phyloP scores from a whole-genome alignment of 2,329 filamentous ascomycete genomes.

The Nectriaceae sp. region DNA sequence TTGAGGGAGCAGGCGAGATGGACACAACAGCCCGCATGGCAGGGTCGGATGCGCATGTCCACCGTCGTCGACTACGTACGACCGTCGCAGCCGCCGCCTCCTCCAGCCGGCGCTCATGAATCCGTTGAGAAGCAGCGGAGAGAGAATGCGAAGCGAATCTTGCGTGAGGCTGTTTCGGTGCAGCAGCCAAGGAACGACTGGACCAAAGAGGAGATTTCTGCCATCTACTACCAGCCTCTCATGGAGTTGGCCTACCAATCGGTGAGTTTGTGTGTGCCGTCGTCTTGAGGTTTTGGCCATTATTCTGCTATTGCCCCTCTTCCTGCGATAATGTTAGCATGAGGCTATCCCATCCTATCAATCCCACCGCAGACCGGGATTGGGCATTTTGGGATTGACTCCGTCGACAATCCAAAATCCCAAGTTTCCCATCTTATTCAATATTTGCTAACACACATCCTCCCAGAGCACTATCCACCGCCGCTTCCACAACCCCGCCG shows the following conservation, averaged over 20 bases:
- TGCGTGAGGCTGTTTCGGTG: constrained; percentile 59
- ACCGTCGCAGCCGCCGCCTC: constrained; percentile 24
- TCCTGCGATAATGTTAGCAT: not conserved
- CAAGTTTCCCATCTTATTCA: too few relatives aligned
- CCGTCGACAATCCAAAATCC: too few relatives aligned
- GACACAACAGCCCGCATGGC: constrained; percentile 13
- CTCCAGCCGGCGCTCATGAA: constrained; percentile 20
- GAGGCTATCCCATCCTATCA: not conserved
- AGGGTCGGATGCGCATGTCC: constrained; percentile 22
- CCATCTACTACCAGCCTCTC: constrained; percentile 80
- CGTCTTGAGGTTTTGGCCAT: too few relatives aligned
- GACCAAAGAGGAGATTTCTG: constrained; percentile 78
- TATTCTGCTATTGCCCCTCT: not conserved
- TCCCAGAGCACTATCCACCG: constrained; percentile 73
- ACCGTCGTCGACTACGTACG: constrained; percentile 28
- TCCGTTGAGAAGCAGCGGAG: constrained; percentile 22
- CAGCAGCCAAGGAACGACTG: constrained; percentile 68
- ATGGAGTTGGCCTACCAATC: constrained; percentile 77
- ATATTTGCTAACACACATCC: constrained; percentile 16
- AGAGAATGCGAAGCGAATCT: constrained; percentile 34
- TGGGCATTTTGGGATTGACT: too few relatives aligned
- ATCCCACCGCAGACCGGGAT: not conserved
- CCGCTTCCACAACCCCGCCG: constrained; percentile 79
- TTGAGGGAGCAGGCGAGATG: not conserved
- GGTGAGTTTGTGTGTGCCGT: too few relatives aligned